Base-by-base conservation (phyloP, 192 early-diverging fungal genomes). In the Coemansia sp. region DNA sequence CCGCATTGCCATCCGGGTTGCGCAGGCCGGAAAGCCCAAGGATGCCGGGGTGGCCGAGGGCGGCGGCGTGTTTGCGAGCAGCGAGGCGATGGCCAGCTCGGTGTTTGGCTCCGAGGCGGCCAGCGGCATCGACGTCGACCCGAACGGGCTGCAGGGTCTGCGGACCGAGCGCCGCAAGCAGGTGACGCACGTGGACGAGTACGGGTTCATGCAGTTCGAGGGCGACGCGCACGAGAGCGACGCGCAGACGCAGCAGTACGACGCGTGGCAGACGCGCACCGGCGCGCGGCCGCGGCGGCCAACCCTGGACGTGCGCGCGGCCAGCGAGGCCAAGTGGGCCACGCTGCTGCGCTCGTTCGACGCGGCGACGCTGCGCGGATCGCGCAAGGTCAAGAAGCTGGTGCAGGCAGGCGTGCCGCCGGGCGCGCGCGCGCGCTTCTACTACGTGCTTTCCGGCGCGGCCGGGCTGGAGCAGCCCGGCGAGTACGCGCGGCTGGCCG, bases 311-410 rank as follows among this genome's bases (percentile, higher is more conserved):
- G 32, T 41, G 47, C 59, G 38, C 1, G 51, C 55, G 0, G 72
- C 62, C 26, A 58, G 46, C 55, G 65, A 58, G 27, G 53, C 43
- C 32, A 62, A 55, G 43, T 77, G 74, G 74, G 36, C 53, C 27
- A 50, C 63, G 20, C 47, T 77, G 57, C 45, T 77, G 50, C 51
- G 26, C 9, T 45, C 68, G 20, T 71, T 77, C 31, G 68, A 77
- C 42, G 38, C 41, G 6, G 45, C 52, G 2, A 60, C 64, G 28
- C 42, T 77, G 53, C 62, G 68, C 23, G 53, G 57, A 27, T 77
- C 74, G 55, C 55, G 68, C 58, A 77, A 63, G 57, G 59, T 77
- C 63, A 77, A 77, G 64, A 50, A 58, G 56, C 59, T 77, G 35
- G 68, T 71, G 48, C 67, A 77, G 43, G 68, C 62, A 0, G 74